Evolutionary conservation across 225 moss, liverwort and hornwort species (phyloP).

Genomic region (Physcomitrium patens): DNA sequence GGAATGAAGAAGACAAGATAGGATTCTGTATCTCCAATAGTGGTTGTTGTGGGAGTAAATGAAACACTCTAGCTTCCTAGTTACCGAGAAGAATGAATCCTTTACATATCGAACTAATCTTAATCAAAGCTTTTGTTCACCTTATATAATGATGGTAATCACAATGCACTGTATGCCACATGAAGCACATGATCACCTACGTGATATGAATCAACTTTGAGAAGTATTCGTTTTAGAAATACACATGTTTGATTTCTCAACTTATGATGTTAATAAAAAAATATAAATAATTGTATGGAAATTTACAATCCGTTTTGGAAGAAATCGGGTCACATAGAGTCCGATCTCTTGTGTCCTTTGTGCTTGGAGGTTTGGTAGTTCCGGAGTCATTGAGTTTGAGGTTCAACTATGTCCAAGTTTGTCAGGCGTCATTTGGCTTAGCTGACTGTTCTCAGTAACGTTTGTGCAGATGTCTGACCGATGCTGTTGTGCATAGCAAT

Average conservation of each 20-base stretch:
- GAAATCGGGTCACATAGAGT: slow-evolving; percentile 21
- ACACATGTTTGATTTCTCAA: no score
- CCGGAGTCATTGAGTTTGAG: not conserved
- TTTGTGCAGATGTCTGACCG: slow-evolving; percentile 8
- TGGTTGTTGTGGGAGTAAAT: no score
- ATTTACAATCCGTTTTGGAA: not conserved
- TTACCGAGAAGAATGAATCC: no score
- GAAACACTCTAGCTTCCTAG: no score
- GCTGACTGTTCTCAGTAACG: not conserved
- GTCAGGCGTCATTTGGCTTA: slow-evolving; percentile 7
- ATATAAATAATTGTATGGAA: not conserved
- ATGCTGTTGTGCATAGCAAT: slow-evolving; percentile 13
- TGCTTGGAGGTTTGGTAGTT: no score
- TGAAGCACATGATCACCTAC: no score
- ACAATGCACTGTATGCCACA: no score
- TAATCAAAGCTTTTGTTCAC: not conserved
- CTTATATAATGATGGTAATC: no score
- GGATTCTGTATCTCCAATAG: slow-evolving; percentile 15
- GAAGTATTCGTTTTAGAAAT: no score
- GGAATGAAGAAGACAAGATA: not conserved
- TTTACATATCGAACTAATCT: no score
- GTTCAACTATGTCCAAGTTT: not conserved
- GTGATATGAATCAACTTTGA: no score
- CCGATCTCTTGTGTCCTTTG: not conserved
- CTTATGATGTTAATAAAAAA: no score